Evolutionary conservation across 163 green algal species (phyloP), one percentile per base, ranked within the genome.

Genomic region (Scenedesmus sp.): DNA sequence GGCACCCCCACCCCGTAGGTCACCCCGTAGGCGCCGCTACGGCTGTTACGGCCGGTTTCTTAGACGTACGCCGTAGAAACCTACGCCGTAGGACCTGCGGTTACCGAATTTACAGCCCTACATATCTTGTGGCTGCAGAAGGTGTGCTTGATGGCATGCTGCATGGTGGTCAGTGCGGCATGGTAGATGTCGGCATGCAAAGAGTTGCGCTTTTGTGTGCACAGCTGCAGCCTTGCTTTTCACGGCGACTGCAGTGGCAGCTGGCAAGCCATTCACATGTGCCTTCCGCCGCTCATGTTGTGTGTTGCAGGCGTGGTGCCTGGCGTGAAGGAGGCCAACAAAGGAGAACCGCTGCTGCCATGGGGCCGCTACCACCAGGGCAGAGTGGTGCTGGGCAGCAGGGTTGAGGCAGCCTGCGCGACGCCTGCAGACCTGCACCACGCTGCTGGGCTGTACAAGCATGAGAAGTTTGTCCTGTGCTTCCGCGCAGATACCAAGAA

Each of bases 281-380:
- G 34, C 34, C 34, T 46, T 46, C 34, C 34, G 34, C 34, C 34
- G 34, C 34, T 85, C 8, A 8, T 60, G 79, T 60, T 60, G 5
- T 60, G 86, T 52, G 70, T 18, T 64, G 83, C 94, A 91, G 87
- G 96, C 3, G 7, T 34, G 81, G 94, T 97, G 82, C 96, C 96
- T 0, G 88, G 81, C 3, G 81, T 97, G 10, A 34, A 57, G 7
- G 96, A 98, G 88, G 95, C 95, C 73, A 98, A 98, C 92, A 54
- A 91, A 1, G 66, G 87, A 2, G 97, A 98, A 94, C 95, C 96
- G n/a, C 93, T 98, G 89, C 93, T 97, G 86, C 96, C 96, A 0
- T 97, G 96, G 94, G 91, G 91, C 5, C 88, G 92, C 54, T 96
- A 94, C 88, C 93, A 96, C 87, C 92, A 95, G 89, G 92, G 90